Evolutionary conservation across 2,329 filamentous ascomycete species (phyloP).

Genomic region (Colletotrichum tropicicola): DNA sequence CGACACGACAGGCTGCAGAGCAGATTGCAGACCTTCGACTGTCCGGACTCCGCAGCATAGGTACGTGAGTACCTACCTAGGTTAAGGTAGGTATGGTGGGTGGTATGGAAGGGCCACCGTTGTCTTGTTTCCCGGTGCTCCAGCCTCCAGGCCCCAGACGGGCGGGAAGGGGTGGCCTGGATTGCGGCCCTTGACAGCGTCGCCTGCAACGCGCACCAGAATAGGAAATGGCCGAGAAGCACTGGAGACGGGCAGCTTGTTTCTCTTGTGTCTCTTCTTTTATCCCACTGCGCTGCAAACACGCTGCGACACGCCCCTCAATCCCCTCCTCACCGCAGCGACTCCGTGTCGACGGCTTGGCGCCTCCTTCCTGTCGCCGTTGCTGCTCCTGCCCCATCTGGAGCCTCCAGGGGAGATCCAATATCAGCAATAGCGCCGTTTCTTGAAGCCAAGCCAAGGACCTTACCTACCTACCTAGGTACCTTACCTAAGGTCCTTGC

Average conservation of each 20-base stretch:
- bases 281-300: not conserved
- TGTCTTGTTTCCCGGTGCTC: not conserved
- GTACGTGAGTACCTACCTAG: too few species aligned
- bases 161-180: conserved; percentile 8
- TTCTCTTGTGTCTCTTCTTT: conserved; percentile 14
- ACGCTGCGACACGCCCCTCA: not conserved
- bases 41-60: too few species aligned
- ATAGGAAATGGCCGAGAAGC: conserved; percentile 17
- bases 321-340: not conserved
- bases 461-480: too few species aligned
- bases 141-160: not conserved
- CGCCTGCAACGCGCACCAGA: conserved; percentile 15
- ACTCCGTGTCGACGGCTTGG: conserved; percentile 4
- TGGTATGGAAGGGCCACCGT: too few species aligned
- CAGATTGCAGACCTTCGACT: too few species aligned
- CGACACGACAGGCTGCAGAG: not conserved
- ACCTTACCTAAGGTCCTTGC: too few species aligned
- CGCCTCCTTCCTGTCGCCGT: conserved; percentile 5
- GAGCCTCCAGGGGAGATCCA: too few species aligned
- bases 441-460: too few species aligned
- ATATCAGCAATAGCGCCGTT: too few species aligned
- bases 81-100: too few species aligned
- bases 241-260: not conserved
- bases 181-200: conserved; percentile 9
- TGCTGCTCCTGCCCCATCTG: not conserved